Evolutionary conservation across 495 filamentous ascomycete genomes (phyloP), one percentile per base, ranked within the genome.

Genomic region (Talaromyces borbonicus): DNA sequence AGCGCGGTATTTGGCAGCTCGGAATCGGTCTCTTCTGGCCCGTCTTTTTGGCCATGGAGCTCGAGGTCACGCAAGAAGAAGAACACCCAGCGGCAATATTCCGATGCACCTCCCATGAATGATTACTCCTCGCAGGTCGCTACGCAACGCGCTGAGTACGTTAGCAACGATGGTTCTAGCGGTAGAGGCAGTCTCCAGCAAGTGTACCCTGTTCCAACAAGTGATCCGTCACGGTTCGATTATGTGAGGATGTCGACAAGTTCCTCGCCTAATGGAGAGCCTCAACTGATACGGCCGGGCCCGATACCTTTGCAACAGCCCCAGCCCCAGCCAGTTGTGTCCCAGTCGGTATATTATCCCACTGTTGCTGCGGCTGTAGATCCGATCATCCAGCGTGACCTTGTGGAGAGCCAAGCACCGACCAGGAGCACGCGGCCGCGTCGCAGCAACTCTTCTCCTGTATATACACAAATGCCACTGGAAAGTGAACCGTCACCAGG

Each of bases 141-240:
- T 51, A 35, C 20, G 36, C 53, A 25, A 30, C 37, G 49, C 19
- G 41, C 51, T 15, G 56, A 56, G 55, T 22, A 27, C 62, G 26
- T 57, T 52, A 30, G 56, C 52, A 31, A 62, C 55, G 43, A 56
- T 57, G 41, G 46, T 52, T 4, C 54, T 57, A 43, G 63, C 41
- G 61, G 62, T 31, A 48, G 50, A 19, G 65, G 55, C 20, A 64
- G 60, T 43, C 61, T 74, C 37, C 71, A 72, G 47, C 63, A 72
- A 32, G 63, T 75, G 56, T 58, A 69, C 64, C 78, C 83, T 7
- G 54, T 81, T 29, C 70, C 80, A 20, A 84, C 78, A 16, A 69
- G 69, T 8, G 82, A 85, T 54, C 76, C 76, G 3, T 63, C 64
- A 24, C 72, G 67, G 31, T 83, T 77, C 52, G 80, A 82, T 43